A percentile compares a stretch with the other conserved stretches of the same genome.
Evolutionary conservation across 2,329 filamentous ascomycete species (phyloP).

Genomic region (Fonsecaea erecta): DNA sequence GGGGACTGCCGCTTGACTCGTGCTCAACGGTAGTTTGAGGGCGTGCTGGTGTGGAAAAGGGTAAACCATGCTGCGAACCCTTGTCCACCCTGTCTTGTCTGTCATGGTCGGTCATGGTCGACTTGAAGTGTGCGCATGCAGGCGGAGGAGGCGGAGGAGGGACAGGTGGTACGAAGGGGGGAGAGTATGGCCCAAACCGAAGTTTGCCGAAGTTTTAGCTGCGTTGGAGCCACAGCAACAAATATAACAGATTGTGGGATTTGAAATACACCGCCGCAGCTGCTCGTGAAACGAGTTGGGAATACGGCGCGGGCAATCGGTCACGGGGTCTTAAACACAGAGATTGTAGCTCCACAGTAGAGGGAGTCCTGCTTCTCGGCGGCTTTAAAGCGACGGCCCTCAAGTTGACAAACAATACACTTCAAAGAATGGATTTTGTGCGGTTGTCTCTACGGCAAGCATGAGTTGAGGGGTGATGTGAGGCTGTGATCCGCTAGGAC

Average conservation of each 20-base stretch:
- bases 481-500: too few relatives aligned
- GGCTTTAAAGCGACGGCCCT: too few relatives aligned
- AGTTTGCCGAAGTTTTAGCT: neutral
- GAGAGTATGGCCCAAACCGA: neutral
- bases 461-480: too few relatives aligned
- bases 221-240: neutral
- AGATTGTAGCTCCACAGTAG: too few relatives aligned
- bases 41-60: neutral
- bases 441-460: too few relatives aligned
- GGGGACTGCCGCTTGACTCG: conserved; percentile 37
- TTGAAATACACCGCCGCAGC: neutral
- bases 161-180: neutral
- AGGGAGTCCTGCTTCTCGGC: too few relatives aligned
- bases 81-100: neutral
- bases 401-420: too few relatives aligned
- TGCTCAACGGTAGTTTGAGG: conserved; percentile 11
- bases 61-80: conserved; percentile 1
- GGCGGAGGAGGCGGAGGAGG: neutral
- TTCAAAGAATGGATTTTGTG: too few relatives aligned
- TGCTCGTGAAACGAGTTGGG: neutral
- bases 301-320: too few relatives aligned
- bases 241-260: neutral
- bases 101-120: conserved; percentile 26
- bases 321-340: too few relatives aligned
- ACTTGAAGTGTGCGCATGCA: conserved; percentile 16